phyloP scores from a whole-genome alignment of 176 grass and related monocot species.

The Olyra latifolia region DNA sequence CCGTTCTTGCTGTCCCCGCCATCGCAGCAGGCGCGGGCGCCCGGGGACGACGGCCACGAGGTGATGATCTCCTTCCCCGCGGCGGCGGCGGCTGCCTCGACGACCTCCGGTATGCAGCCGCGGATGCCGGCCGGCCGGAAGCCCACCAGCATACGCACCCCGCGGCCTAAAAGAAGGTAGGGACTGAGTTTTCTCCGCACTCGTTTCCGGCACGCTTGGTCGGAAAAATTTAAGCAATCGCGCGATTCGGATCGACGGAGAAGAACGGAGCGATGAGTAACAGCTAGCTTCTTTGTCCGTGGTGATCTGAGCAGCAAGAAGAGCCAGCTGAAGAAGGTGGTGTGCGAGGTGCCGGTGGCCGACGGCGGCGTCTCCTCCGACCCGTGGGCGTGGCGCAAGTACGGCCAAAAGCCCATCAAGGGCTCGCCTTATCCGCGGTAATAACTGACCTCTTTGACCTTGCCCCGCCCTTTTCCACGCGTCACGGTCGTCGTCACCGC shows the following conservation, averaged over 20 bases:
- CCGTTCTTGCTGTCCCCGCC: slow-evolving; percentile 1
- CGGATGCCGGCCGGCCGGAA: slow-evolving; percentile 31
- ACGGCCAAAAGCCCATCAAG: slow-evolving; percentile 99
- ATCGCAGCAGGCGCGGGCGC: slow-evolving; percentile 7
- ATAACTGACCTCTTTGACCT: slow-evolving; percentile 34
- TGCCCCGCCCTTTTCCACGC: slow-evolving; percentile 19
- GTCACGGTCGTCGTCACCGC: background rate
- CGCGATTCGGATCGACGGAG: background rate
- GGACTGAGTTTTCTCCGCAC: background rate
- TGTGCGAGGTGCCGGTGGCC: slow-evolving; percentile 72
- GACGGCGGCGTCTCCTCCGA: slow-evolving; percentile 70
- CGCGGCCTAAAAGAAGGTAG: slow-evolving; percentile 53
- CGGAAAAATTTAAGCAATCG: background rate
- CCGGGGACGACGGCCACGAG: slow-evolving; percentile 28
- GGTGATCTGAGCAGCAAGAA: slow-evolving; percentile 62
- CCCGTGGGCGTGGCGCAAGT: slow-evolving; percentile 99
- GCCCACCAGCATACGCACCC: slow-evolving; percentile 29
- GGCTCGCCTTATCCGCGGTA: slow-evolving; percentile 97
- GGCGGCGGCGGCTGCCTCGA: slow-evolving; percentile 28
- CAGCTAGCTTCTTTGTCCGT: background rate
- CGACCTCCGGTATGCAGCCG: slow-evolving; percentile 24
- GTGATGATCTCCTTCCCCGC: slow-evolving; percentile 50
- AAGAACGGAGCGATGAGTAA: background rate
- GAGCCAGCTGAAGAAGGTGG: slow-evolving; percentile 84
- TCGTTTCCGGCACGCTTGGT: background rate